Evolutionary conservation across 1,284 basidiomycete species (phyloP).

Genomic region (Pseudozyma sp.): DNA sequence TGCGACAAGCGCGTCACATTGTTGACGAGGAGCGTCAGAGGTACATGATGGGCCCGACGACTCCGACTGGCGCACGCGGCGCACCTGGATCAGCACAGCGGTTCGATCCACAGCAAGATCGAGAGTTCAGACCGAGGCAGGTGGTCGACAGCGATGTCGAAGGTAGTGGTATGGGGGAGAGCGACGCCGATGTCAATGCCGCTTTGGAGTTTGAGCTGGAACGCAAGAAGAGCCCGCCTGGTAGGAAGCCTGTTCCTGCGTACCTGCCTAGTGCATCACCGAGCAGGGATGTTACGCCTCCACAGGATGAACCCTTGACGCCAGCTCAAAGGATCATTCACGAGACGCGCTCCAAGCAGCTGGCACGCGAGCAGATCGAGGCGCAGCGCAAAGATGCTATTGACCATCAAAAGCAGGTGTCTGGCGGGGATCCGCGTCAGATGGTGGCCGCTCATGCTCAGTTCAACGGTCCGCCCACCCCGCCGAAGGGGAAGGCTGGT

Average conservation of each 20-base stretch:
- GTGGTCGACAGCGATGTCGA: slow-evolving; percentile 29
- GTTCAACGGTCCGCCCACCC: slow-evolving; percentile 22
- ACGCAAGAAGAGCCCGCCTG: slow-evolving; percentile 50
- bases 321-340: slow-evolving; percentile 62
- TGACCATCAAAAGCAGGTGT: slow-evolving; percentile 11
- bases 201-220: slow-evolving; percentile 25
- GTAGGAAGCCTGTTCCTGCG: slow-evolving; percentile 52
- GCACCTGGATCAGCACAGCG: slow-evolving; percentile 2
- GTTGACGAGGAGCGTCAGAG: slow-evolving; percentile 59
- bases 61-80: slow-evolving; percentile 6
- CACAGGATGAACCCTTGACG: slow-evolving; percentile 43
- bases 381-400: slow-evolving; percentile 27
- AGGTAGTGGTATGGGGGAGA: neutral
- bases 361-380: slow-evolving; percentile 45
- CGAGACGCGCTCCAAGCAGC: slow-evolving; percentile 55
- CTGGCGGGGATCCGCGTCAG: neutral
- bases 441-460: slow-evolving; percentile 1
- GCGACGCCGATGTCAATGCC: slow-evolving; percentile 16
- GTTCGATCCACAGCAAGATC: slow-evolving; percentile 33
- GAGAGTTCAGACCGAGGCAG: slow-evolving; percentile 27
- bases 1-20: slow-evolving; percentile 59
- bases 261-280: slow-evolving; percentile 18
- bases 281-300: slow-evolving; percentile 9
- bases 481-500: slow-evolving; percentile 18
- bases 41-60: slow-evolving; percentile 29